Evolutionary conservation across 225 moss, liverwort and hornwort species (phyloP).

Genomic region (Physcomitrellopsis africana): DNA sequence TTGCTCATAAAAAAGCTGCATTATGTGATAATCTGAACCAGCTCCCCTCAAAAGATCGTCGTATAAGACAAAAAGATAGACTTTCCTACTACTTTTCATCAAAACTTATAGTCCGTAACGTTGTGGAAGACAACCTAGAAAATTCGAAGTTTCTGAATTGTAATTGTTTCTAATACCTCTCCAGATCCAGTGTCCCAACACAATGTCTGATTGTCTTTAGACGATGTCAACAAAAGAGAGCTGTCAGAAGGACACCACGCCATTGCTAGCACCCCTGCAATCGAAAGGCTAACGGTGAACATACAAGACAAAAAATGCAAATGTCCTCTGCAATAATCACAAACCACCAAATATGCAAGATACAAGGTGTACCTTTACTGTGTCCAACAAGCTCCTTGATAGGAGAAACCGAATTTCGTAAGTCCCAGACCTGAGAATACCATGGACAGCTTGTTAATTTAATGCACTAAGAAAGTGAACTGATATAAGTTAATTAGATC

Average conservation of each 20-base stretch:
- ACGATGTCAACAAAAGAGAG: slow-evolving; percentile 84
- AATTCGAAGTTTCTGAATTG: not conserved
- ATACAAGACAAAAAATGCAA: slow-evolving; percentile 17
- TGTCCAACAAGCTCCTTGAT: slow-evolving; percentile 90
- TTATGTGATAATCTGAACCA: not conserved
- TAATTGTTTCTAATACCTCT: slow-evolving; percentile 54
- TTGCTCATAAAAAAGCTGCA: slow-evolving; percentile 14
- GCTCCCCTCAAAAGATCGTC: slow-evolving; percentile 17
- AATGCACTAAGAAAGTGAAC: slow-evolving; percentile 14
- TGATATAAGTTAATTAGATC: not conserved
- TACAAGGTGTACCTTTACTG: slow-evolving; percentile 62
- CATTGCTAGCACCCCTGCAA: slow-evolving; percentile 93
- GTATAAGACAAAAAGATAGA: no score
- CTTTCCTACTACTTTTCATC: not conserved
- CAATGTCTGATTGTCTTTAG: slow-evolving; percentile 91
- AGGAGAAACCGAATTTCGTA: slow-evolving; percentile 91
- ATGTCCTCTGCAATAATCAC: not conserved
- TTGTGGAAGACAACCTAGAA: not conserved
- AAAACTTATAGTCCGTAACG: not conserved
- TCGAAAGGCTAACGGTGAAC: slow-evolving; percentile 26
- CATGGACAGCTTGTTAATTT: slow-evolving; percentile 16
- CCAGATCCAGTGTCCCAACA: slow-evolving; percentile 96
- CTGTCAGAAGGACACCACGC: slow-evolving; percentile 98
- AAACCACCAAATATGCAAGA: slow-evolving; percentile 8
- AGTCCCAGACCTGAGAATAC: slow-evolving; percentile 85